Evolutionary conservation across 129 eudicot genomes (phyloP).

Genomic region (Escallonia herrerae): DNA sequence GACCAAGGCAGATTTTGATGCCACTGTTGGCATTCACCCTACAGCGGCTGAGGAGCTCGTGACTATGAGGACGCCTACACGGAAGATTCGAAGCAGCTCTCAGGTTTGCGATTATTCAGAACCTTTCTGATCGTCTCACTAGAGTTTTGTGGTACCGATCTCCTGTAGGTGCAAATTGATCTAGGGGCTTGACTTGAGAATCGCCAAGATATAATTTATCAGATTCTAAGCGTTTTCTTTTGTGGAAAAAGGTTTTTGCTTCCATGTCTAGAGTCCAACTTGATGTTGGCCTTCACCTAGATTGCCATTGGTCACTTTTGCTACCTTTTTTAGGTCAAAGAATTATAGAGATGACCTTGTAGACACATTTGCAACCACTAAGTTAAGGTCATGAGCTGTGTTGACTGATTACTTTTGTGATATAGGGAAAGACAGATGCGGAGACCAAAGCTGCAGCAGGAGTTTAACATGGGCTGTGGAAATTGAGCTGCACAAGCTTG

Average conservation of each 20-base stretch:
- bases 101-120: constrained; percentile 41
- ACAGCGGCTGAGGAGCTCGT: constrained; percentile 98
- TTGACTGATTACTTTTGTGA: constrained; percentile 3
- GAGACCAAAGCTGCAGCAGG: constrained; percentile 76
- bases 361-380: not conserved
- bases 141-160: not conserved
- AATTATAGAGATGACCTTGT: not conserved
- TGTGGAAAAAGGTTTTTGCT: not conserved
- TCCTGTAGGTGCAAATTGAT: not conserved
- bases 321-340: not conserved
- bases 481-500: constrained; percentile 8
- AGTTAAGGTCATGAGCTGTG: not conserved
- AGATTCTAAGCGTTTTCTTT: not conserved
- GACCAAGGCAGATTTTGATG: constrained; percentile 91
- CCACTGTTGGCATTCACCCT: constrained; percentile 90
- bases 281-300: not conserved
- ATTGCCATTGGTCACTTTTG: not conserved
- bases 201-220: not conserved
- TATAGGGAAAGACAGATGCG: constrained; percentile 64
- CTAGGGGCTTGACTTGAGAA: not conserved
- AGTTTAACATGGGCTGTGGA: constrained; percentile 29
- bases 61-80: constrained; percentile 90
- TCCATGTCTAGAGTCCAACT: not conserved
- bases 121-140: not conserved
- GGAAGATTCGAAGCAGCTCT: constrained; percentile 62